Conservation (phyloP, 164 flowering plant genomes). For the Dillenia turbinata region DNA sequence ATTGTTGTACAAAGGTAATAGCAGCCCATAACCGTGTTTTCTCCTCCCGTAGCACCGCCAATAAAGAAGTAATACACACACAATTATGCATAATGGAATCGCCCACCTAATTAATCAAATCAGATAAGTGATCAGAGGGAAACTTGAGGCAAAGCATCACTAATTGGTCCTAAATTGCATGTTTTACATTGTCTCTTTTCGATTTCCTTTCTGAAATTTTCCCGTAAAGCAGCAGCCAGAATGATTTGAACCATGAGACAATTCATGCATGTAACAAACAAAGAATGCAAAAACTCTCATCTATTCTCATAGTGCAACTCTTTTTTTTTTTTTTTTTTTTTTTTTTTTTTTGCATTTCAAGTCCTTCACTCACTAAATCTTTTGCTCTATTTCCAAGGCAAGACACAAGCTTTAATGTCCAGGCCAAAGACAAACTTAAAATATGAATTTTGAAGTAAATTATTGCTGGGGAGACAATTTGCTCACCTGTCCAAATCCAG, state of each 20-base stretch:
- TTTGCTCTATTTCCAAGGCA: no score
- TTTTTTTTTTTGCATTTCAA: no score
- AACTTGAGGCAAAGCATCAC: not conserved
- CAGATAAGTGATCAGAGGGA: not conserved
- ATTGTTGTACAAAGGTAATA: conserved; percentile 68
- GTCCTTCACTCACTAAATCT: no score
- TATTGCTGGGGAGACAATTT: not conserved
- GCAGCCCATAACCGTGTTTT: conserved; percentile 51
- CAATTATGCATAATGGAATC: conserved; percentile 49
- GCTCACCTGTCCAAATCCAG: conserved; percentile 94
- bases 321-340: no score
- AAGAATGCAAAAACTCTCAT: no score
- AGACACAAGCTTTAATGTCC: not conserved
- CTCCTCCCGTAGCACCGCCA: conserved; percentile 81
- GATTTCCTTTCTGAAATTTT: no score
- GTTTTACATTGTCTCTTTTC: no score
- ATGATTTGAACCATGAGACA: no score
- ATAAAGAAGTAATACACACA: conserved; percentile 50
- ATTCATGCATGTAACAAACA: no score
- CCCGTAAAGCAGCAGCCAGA: no score
- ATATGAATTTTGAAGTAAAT: not conserved
- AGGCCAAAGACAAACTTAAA: not conserved
- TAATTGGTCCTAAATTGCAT: not conserved
- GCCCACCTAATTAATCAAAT: conserved; percentile 71
- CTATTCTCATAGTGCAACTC: no score